Base-by-base conservation (phyloP, 768 basidiomycete genomes). In the Leccinum ochraceum region DNA sequence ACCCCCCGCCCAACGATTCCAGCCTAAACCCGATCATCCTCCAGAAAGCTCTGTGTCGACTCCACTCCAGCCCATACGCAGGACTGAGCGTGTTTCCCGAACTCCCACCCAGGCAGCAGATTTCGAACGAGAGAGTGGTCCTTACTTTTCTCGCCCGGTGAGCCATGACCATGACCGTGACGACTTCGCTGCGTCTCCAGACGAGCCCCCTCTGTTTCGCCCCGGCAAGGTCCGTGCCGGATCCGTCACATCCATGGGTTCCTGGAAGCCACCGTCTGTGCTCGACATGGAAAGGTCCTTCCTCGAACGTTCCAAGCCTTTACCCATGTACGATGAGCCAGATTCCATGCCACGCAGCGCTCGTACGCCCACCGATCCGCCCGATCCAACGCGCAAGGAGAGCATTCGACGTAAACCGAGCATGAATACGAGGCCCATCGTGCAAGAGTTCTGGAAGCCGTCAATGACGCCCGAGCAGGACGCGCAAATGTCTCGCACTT, bases 391-490 rank as follows among this genome's bases (percentile, higher is more conserved):
- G n/a, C 69, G 70, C 61, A 64, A 53, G 30, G 69, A 66, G 46
- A 67, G 71, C 54, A 69, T 76, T 30, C 69, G 67, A 17, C 70
- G 73, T 36, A 70, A 79, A 51, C 74, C 76, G 13, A 73, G 76
- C 60, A 71, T 66, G 66, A 75, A 13, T 69, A 70, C 54, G 66
- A 75, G 59, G 67, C 78, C 59, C 67, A 64, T 71, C 48, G 69
- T 72, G 1, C 81, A 78, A 14, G 80, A 83, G 59, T 69, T 83
- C 32, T 84, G 84, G 83, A 80, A 76, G 39, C 82, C 83, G 3
- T 68, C 78, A 0, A 75, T 79, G 20, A 75, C 80, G 1, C 76
- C 79, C 1, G 78, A 80, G 59, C 79, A 83, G 55, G 82, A 81
- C 39, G 71, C 71, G 0, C 67, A 76, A 13, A 67, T 75, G 46